These are phyloP conservation scores for Saccharomyces hybrid DNA, from an alignment of 1,139 yeast species.

Conservation along the genomic window DNA sequence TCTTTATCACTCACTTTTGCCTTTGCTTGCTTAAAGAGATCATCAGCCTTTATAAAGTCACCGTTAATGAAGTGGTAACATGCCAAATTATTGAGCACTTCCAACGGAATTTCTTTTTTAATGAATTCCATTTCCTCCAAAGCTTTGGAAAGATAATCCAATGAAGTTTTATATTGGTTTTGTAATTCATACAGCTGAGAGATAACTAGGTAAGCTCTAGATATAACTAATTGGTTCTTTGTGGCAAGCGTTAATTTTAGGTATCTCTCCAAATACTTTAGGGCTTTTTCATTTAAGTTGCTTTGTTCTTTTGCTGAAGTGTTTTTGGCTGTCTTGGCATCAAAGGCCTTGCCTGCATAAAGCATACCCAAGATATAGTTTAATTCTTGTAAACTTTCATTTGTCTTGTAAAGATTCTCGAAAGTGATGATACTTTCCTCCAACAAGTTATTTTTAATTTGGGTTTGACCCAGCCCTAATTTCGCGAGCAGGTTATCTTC, in stretches of 20 bases:
- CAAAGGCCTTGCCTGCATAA: slow-evolving; percentile 44
- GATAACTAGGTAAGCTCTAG: slow-evolving; percentile 62
- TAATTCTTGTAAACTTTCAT: slow-evolving; percentile 69
- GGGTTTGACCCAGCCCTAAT: slow-evolving; percentile 82
- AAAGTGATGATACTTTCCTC: slow-evolving; percentile 84
- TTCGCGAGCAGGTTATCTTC: slow-evolving; percentile 60
- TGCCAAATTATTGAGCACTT: slow-evolving; percentile 75
- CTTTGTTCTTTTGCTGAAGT: slow-evolving; percentile 15
- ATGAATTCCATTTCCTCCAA: slow-evolving; percentile 42
- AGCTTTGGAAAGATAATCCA: slow-evolving; percentile 50
- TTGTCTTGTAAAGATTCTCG: slow-evolving; percentile 60
- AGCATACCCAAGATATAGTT: slow-evolving; percentile 68
- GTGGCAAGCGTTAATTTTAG: slow-evolving; percentile 50
- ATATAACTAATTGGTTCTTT: slow-evolving; percentile 52
- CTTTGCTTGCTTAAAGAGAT: slow-evolving; percentile 46
- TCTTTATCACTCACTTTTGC: slow-evolving; percentile 30
- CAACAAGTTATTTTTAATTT: slow-evolving; percentile 59
- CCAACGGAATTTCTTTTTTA: slow-evolving; percentile 52
- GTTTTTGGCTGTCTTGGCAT: slow-evolving; percentile 13
- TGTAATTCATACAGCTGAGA: slow-evolving; percentile 60
- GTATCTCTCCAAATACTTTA: slow-evolving; percentile 64
- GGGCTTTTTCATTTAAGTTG: slow-evolving; percentile 42
- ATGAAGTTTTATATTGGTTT: slow-evolving; percentile 47
- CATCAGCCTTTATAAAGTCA: slow-evolving; percentile 44
- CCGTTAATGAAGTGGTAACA: slow-evolving; percentile 69